These are phyloP conservation scores for Ustilago cynodontis DNA, from an alignment of 1,284 basidiomycete species.

Conservation along the genomic window DNA sequence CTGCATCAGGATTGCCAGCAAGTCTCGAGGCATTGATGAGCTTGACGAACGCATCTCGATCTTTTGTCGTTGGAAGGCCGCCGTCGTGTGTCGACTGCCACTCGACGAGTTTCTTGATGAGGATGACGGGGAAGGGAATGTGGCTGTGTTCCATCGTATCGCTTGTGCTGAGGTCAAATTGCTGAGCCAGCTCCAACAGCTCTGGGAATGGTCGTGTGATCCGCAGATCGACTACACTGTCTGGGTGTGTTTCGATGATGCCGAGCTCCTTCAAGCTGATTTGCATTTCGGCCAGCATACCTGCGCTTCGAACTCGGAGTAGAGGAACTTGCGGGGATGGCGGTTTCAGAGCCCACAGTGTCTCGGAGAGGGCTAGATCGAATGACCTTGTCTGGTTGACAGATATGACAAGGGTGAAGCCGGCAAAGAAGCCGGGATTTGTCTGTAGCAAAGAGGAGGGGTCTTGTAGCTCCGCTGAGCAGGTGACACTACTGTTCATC, in stretches of 20 bases:
- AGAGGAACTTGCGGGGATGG: constrained; percentile 58
- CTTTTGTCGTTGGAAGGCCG: constrained; percentile 75
- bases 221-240: constrained; percentile 76
- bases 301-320: constrained; percentile 53
- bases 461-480: constrained; percentile 75
- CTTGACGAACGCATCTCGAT: constrained; percentile 84
- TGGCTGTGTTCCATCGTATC: constrained; percentile 63
- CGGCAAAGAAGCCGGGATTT: constrained; percentile 73
- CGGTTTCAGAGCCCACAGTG: constrained; percentile 51
- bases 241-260: constrained; percentile 91
- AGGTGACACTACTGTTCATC: constrained; percentile 87
- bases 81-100: constrained; percentile 75
- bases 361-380: constrained; percentile 52
- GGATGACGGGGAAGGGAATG: constrained; percentile 64
- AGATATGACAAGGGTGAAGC: constrained; percentile 84
- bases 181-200: constrained; percentile 49
- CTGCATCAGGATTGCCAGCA: constrained; percentile 82
- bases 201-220: constrained; percentile 88
- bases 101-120: constrained; percentile 80
- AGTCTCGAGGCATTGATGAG: constrained; percentile 74
- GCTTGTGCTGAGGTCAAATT: constrained; percentile 48
- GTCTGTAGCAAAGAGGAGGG: constrained; percentile 73
- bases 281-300: constrained; percentile 61
- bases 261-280: constrained; percentile 63
- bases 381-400: constrained; percentile 72